Conservation (phyloP, 2,329 filamentous ascomycete species). For the Diaporthe sp. region DNA sequence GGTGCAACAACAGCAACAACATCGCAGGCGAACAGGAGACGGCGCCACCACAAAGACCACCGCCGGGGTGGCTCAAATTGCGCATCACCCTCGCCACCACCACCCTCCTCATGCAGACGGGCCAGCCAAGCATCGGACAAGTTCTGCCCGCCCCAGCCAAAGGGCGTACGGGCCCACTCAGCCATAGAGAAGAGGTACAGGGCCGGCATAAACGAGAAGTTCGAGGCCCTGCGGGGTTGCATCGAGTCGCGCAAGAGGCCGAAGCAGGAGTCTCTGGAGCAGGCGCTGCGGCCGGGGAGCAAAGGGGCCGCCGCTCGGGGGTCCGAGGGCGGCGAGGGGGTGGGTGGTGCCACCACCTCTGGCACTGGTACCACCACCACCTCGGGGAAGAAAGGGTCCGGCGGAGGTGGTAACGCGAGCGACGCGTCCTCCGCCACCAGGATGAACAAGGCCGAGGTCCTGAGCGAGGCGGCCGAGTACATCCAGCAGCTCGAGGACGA, state of each 20-base stretch:
- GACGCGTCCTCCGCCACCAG: not conserved
- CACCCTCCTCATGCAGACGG: too few species aligned
- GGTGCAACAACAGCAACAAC: not conserved
- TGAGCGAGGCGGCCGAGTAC: constrained; percentile 4
- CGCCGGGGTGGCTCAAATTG: not conserved
- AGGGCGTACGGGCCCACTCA: not conserved
- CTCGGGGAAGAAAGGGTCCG: not conserved
- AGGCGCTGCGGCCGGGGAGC: constrained; percentile 3
- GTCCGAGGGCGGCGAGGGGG: too few species aligned
- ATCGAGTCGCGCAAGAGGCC: constrained; percentile 3
- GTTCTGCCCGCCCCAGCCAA: not conserved
- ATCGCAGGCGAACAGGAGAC: not conserved
- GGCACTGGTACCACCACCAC: not conserved
- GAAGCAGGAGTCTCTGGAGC: not conserved
- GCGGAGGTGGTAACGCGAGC: not conserved
- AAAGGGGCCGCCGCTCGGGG: too few species aligned
- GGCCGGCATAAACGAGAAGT: constrained; percentile 1
- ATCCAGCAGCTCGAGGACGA: constrained; percentile 8
- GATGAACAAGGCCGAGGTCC: constrained; percentile 7
- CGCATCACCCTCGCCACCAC: not conserved
- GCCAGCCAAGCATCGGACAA: not conserved
- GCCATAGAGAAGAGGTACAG: constrained; percentile 8
- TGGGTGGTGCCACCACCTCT: not conserved
- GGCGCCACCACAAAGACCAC: not conserved
- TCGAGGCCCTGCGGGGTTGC: constrained; percentile 3